These are phyloP conservation scores for Cutaneotrichosporon sp. DNA, from an alignment of 1,284 basidiomycete species.

Conservation along the genomic window DNA sequence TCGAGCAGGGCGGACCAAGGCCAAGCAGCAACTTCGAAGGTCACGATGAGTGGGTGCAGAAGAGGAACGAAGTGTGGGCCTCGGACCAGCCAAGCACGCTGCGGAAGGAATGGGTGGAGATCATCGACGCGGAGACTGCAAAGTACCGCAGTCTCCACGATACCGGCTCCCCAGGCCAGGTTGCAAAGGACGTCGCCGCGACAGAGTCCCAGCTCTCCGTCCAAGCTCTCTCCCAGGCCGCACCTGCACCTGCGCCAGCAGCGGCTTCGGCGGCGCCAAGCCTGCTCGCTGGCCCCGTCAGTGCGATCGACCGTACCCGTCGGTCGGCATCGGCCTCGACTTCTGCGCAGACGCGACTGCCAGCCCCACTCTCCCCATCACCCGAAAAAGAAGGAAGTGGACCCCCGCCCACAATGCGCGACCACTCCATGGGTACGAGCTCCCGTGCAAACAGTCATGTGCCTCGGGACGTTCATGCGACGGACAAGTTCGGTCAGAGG, in stretches of 20 bases:
- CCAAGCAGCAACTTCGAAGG: background rate
- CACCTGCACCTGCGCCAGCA: background rate
- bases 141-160: constrained; percentile 4
- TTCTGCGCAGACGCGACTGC: background rate
- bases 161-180: background rate
- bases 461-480: background rate
- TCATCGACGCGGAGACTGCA: constrained; percentile 25
- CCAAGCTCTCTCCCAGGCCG: background rate
- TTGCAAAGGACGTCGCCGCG: background rate
- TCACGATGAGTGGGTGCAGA: constrained; percentile 15
- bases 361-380: background rate
- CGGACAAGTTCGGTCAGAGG: background rate
- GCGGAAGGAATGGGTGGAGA: constrained; percentile 21
- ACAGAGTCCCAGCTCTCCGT: constrained; percentile 5
- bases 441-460: background rate
- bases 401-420: background rate
- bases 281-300: background rate
- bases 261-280: background rate
- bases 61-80: constrained; percentile 23
- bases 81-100: constrained; percentile 19
- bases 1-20: constrained; percentile 30
- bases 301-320: background rate
- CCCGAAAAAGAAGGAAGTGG: background rate
- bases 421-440: background rate
- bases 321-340: background rate